Evolutionary conservation across 2,329 filamentous ascomycete species (phyloP), one percentile per base, ranked within the genome.

Genomic region (Apiospora hydei): DNA sequence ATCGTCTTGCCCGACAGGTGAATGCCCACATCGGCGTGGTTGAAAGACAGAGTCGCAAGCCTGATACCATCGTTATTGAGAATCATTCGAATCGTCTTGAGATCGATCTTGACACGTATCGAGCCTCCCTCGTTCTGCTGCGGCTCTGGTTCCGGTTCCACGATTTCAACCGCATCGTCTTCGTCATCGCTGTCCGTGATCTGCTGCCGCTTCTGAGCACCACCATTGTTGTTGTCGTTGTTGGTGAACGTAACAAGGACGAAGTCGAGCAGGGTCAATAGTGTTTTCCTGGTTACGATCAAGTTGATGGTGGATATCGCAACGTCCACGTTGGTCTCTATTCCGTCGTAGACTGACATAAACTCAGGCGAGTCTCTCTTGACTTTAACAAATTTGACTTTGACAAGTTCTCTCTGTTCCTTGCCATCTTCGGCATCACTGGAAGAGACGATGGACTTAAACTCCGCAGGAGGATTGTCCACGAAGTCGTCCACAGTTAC

Each of bases 61-160:
- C 96, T 91, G 72, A 98, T 97, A 0, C 96, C 96, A 80, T 99
- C 97, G 75, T 99, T 98, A 81, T 99, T 99, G 71, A 99, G 86
- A 74, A 99, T 96, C 41, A 99, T 87, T 2, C 94, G 91, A 75
- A 99, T 98, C 84, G 93, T 95, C 84, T 97, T 97, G 74, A 99
- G 85, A 74, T 98, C 93, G 57, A 97, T 92, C 82, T 97, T 97
- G 81, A 99, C 96, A 34, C 95, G 91, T 75, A 99, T 96, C 75
- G 96, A 97, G 71, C 93, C 93, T 41, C 85, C 83, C 38, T 91
- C 85, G 18, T 81, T 81, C 69, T 84, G 82, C 26, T 80, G 79
- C 0, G 81, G 72, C 2, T 77, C 74, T 6, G 81, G 77, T 6
- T 84, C 73, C 49, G 83, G 80, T 74, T 84, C 80, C 47, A 84